A percentile compares a stretch with the other conserved stretches of the same genome.
These are phyloP conservation scores for Flueggea neowawraea DNA, from an alignment of 441 rosid species.

Conservation along the genomic window DNA sequence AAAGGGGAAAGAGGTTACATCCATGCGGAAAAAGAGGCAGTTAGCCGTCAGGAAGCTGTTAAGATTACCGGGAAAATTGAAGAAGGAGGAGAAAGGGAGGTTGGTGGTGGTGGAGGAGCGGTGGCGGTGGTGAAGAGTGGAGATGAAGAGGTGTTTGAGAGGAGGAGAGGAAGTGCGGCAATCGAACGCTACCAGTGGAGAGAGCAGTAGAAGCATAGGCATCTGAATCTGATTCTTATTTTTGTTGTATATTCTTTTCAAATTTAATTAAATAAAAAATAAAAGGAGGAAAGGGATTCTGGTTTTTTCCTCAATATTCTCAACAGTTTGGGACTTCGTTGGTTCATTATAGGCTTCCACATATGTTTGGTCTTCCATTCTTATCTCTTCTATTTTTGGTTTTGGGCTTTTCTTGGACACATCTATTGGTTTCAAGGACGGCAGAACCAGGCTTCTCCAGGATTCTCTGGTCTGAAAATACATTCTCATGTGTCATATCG, in stretches of 20 bases:
- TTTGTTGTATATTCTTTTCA: not conserved
- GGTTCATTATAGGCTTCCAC: too few relatives aligned
- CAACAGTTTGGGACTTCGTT: too few relatives aligned
- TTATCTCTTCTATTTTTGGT: too few relatives aligned
- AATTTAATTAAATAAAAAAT: not conserved
- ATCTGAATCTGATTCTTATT: not conserved
- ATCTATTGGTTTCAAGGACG: too few relatives aligned
- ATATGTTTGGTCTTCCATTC: too few relatives aligned
- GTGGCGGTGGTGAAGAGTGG: slow-evolving; percentile 12
- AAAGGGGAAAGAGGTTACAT: slow-evolving; percentile 34
- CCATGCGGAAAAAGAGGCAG: slow-evolving; percentile 49
- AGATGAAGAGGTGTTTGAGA: slow-evolving; percentile 29
- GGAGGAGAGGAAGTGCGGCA: slow-evolving; percentile 45
- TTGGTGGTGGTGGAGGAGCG: slow-evolving; percentile 4
- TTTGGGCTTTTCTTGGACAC: too few relatives aligned
- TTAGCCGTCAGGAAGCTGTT: slow-evolving; percentile 33
- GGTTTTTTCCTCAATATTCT: too few relatives aligned
- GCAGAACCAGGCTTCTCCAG: too few relatives aligned
- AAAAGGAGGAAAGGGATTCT: too few relatives aligned
- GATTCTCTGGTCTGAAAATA: too few relatives aligned
- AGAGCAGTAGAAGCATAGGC: not conserved
- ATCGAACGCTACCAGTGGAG: slow-evolving; percentile 34
- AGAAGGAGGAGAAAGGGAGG: slow-evolving; percentile 18
- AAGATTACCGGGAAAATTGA: slow-evolving; percentile 16
- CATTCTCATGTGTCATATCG: too few relatives aligned